A percentile compares a stretch with the other conserved stretches of the same genome.
phyloP scores from a whole-genome alignment of 208 protist genomes.

The Leishmania gerbilli region DNA sequence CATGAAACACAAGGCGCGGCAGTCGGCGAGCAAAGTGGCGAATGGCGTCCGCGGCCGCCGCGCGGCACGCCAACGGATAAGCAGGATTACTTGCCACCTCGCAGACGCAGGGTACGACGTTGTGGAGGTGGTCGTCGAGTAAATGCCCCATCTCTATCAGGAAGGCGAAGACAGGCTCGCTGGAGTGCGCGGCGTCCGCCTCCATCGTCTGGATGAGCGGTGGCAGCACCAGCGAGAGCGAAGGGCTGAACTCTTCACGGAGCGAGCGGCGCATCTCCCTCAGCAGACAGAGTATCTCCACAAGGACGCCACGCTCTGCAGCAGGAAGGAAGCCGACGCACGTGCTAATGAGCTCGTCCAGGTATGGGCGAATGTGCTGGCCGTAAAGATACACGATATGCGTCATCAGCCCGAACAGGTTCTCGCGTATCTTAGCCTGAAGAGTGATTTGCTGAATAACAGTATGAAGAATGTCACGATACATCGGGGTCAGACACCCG shows the following conservation, averaged over 20 bases:
- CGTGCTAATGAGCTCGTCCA: slow-evolving; percentile 59
- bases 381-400: slow-evolving; percentile 60
- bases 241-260: slow-evolving; percentile 84
- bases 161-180: slow-evolving; percentile 77
- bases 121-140: slow-evolving; percentile 80
- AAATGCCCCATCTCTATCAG: slow-evolving; percentile 73
- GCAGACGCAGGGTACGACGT: slow-evolving; percentile 79
- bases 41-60: slow-evolving; percentile 63
- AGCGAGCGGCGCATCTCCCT: slow-evolving; percentile 70
- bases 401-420: slow-evolving; percentile 60
- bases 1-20: slow-evolving; percentile 66
- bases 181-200: slow-evolving; percentile 48
- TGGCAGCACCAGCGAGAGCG: slow-evolving; percentile 68
- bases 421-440: slow-evolving; percentile 66
- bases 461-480: slow-evolving; percentile 65
- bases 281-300: slow-evolving; percentile 70
- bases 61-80: slow-evolving; percentile 55
- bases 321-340: slow-evolving; percentile 57
- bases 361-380: slow-evolving; percentile 71
- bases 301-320: slow-evolving; percentile 62
- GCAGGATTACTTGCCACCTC: slow-evolving; percentile 69
- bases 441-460: slow-evolving; percentile 63
- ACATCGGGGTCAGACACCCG: slow-evolving; percentile 51
- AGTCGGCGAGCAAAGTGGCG: slow-evolving; percentile 73
- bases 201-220: slow-evolving; percentile 67